These are phyloP conservation scores for Phylloporus sp. DNA, from an alignment of 768 basidiomycete species.

Conservation along the genomic window DNA sequence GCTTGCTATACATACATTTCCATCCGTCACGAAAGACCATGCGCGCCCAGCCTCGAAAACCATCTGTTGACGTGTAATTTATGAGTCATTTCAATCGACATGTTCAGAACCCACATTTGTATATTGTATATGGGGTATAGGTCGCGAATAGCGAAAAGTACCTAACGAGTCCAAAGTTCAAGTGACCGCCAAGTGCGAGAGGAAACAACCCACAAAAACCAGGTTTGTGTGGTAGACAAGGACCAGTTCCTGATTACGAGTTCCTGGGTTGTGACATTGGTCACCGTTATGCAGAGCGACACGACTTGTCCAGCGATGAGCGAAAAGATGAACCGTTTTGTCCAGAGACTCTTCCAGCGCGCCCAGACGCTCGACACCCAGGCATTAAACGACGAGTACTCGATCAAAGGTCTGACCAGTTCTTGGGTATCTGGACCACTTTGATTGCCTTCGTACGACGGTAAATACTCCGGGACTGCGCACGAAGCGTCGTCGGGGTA, in stretches of 20 bases:
- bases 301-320: slow-evolving; percentile 78
- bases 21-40: slow-evolving; percentile 74
- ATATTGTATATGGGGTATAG: slow-evolving; percentile 89
- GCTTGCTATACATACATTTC: slow-evolving; percentile 59
- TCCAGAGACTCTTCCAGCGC: slow-evolving; percentile 77
- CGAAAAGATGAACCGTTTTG: slow-evolving; percentile 63
- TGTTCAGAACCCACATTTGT: slow-evolving; percentile 51
- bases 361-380: slow-evolving; percentile 51
- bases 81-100: background rate
- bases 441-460: background rate
- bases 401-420: slow-evolving; percentile 53
- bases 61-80: slow-evolving; percentile 45
- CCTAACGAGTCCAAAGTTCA: slow-evolving; percentile 34
- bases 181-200: background rate
- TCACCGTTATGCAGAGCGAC: slow-evolving; percentile 85
- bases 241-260: slow-evolving; percentile 65
- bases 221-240: slow-evolving; percentile 76
- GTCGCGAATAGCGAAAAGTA: slow-evolving; percentile 72
- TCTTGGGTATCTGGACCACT: background rate
- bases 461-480: background rate
- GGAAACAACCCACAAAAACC: slow-evolving; percentile 64
- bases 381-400: slow-evolving; percentile 55
- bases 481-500: slow-evolving; percentile 10
- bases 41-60: slow-evolving; percentile 78
- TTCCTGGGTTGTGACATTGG: slow-evolving; percentile 83